Percentiles rank a stretch among this genome's conserved stretches.
These are phyloP conservation scores for Boletus sp. DNA, from an alignment of 768 basidiomycete genomes.

Conservation along the genomic window DNA sequence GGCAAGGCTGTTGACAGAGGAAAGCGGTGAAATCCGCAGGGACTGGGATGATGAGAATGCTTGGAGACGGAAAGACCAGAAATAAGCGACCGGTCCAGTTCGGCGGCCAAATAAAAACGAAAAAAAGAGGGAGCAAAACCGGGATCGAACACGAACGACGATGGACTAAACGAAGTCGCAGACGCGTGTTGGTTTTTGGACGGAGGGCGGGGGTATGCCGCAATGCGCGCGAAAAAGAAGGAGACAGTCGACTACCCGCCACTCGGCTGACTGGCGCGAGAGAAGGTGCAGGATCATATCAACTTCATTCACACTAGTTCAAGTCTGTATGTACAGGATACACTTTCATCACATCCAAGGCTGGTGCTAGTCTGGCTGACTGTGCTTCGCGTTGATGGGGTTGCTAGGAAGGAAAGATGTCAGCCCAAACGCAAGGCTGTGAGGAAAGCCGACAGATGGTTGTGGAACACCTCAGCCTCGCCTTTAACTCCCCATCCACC, in stretches of 20 bases:
- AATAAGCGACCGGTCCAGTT: not conserved
- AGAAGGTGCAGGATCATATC: not conserved
- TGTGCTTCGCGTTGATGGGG: not conserved
- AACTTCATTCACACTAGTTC: not conserved
- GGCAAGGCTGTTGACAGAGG: not conserved
- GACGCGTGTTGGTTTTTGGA: constrained; percentile 10
- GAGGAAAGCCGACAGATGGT: not conserved
- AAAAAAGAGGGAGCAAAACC: not conserved
- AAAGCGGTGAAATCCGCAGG: constrained; percentile 3
- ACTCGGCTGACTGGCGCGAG: constrained; percentile 9
- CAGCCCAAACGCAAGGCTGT: not conserved
- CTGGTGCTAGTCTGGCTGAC: not conserved
- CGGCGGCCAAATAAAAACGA: constrained; percentile 1
- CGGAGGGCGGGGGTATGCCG: not conserved
- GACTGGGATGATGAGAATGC: not conserved
- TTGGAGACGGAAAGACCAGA: not conserved
- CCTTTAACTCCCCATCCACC: constrained; percentile 80
- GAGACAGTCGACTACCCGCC: constrained; percentile 4
- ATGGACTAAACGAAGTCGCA: not conserved
- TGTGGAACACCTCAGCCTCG: constrained; percentile 69
- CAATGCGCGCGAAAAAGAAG: constrained; percentile 14
- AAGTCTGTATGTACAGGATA: not conserved
- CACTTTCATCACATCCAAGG: not conserved
- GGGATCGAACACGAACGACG: not conserved
- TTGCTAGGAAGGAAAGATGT: constrained; percentile 3